Base-by-base conservation (phyloP, 768 basidiomycete genomes). In the Pisolithus sp. region DNA sequence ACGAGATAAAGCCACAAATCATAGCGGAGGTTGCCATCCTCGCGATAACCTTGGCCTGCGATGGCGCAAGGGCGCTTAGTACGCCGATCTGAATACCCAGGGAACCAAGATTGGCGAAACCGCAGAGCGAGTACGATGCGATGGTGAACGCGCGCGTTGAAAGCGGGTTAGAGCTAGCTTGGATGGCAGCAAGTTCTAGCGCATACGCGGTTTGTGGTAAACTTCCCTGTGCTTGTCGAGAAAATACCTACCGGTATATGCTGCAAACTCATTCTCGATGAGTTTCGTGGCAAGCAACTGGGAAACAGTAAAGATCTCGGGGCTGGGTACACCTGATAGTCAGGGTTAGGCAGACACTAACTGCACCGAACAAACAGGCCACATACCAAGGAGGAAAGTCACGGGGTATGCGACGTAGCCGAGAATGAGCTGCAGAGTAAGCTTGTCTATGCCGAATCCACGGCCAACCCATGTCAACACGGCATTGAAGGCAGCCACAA, bases 381-480 rank as follows among this genome's bases (percentile, higher is more conserved):
- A 57, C 67, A 40, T 41, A 67, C 73, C 77, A 53, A 82, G 70
- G 73, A 92, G 81, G 75, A 92, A 92, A 2, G 87, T 79, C 54
- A 95, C 55, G 24, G 93, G 93, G 70, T 94, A 94, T 73, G 89
- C 87, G 58, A 93, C 67, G 71, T 96, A 94, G 38, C 89, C 83
- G 53, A 93, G 71, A 59, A 93, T 76, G 54, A 94, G 81, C 64
- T 94, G 83, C 21, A 96, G 75, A 3, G 91, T 93, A 49, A 94
- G 79, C 0, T 78, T 74, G 60, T 86, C 79, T 59, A 93, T 89
- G 36, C 86, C 89, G 61, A 93, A 91, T 46, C 88, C 90, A 53
- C 76, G 79, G 30, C 92, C 92, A 64, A 93, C 79, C 91, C 90
- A 94, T 26, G 89, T 92, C 37, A 93, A 77, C 12, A 93, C 73